phyloP scores from a whole-genome alignment of 1,139 yeast genomes.

The Scheffersomyces stambukii region DNA sequence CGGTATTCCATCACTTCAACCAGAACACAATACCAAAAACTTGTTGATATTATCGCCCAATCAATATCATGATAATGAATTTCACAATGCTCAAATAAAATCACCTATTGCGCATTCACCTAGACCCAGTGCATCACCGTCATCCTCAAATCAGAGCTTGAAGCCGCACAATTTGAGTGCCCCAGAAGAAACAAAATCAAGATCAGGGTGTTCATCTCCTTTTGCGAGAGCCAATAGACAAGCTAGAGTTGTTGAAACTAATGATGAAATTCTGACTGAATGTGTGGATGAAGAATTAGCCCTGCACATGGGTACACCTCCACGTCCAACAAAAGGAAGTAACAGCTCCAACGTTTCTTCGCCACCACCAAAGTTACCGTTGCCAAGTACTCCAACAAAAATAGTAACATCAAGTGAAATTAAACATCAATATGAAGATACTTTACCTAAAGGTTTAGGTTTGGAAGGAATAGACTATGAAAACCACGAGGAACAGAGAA shows the following conservation, averaged over 20 bases:
- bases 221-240: constrained; percentile 44
- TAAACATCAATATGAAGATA: constrained; percentile 10
- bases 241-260: constrained; percentile 44
- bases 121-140: constrained; percentile 3
- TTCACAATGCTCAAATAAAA: constrained; percentile 18
- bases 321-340: constrained; percentile 15
- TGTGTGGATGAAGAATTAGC: too few relatives aligned
- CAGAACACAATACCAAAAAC: constrained; percentile 19
- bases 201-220: constrained; percentile 36
- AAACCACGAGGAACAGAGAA: constrained; percentile 4
- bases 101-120: constrained; percentile 12
- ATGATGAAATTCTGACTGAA: constrained; percentile 17
- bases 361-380: constrained; percentile 34
- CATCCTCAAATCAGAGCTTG: constrained; percentile 2
- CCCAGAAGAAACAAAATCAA: constrained; percentile 15
- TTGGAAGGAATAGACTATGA: constrained; percentile 34
- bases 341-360: constrained; percentile 14
- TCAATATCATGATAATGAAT: constrained; percentile 34
- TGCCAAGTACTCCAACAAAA: constrained; percentile 24
- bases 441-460: constrained; percentile 35
- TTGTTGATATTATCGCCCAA: constrained; percentile 39
- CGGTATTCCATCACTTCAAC: not conserved
- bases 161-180: constrained; percentile 5
- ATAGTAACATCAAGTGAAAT: constrained; percentile 4
- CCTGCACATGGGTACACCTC: too few relatives aligned